Evolutionary conservation across 2,329 filamentous ascomycete species (phyloP), one percentile per base, ranked within the genome.

Genomic region (Scedosporium minutisporum): DNA sequence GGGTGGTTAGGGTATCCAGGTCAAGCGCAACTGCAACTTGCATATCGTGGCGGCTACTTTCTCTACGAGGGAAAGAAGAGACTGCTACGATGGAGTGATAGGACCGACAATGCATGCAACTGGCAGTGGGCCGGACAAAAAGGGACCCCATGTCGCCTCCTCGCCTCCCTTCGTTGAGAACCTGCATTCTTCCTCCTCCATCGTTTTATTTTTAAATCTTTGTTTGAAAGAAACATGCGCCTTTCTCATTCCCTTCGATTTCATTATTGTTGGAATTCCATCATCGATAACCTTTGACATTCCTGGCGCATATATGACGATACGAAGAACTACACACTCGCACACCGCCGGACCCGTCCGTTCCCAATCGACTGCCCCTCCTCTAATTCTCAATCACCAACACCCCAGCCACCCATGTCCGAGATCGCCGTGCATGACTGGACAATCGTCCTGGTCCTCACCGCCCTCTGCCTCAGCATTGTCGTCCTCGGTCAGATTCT

Each of bases 361-460:
- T 60, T 51, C 48, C 27, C 48, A 48, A 41, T 46, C 29, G 51
- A 25, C 38, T 46, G 42, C 27, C 18, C 51, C n/a, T 42, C 38
- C 55, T 33, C 23, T 18, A 23, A 25, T 38, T 58, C 21, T 29
- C 44, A 61, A 27, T 42, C 29, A 12, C 27, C 58, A 27, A 25
- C 21, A 38, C n/a, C 58, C 38, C 58, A 38, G 14, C 25, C 38
- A 33, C 41, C 57, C 71, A 84, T 83, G 81, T 75, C 77, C 70
- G 77, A 80, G 71, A 77, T 78, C 67, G 75, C 77, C 68, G 76
- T 76, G 69, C 75, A 80, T 64, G 78, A 82, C 74, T 85, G 82
- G 82, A 80, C 81, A 71, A 76, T 83, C 67, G 75, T 85, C 70
- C 77, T 87, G 64, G 76, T 82, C 67, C 74, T 85, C 71, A 82